Evolutionary conservation across 805 yeast genomes (phyloP).

Genomic region (Jamesozyma gamospora): DNA sequence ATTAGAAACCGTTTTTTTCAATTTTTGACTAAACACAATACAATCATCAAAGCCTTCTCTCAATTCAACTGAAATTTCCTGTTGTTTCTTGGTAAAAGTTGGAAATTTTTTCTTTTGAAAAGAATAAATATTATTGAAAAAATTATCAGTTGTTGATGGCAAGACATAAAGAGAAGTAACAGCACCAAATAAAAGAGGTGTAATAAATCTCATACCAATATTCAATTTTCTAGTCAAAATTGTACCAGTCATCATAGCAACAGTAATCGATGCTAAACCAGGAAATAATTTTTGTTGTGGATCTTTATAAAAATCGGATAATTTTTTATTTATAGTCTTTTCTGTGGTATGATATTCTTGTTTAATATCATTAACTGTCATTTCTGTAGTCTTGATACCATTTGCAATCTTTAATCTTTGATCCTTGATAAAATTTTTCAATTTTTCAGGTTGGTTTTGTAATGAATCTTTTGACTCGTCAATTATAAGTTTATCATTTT

Average conservation of each 20-base stretch:
- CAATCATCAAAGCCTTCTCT: conserved; percentile 8
- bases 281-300: conserved; percentile 49
- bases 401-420: conserved; percentile 12
- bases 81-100: conserved; percentile 17
- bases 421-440: conserved; percentile 10
- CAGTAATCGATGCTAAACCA: conserved; percentile 42
- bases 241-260: conserved; percentile 52
- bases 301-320: conserved; percentile 42
- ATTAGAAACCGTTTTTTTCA: neutral
- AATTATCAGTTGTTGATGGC: conserved; percentile 48
- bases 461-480: conserved; percentile 1
- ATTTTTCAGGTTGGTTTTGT: conserved; percentile 11
- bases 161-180: conserved; percentile 45
- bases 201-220: conserved; percentile 35
- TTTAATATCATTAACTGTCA: conserved; percentile 34
- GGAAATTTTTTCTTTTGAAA: conserved; percentile 36
- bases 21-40: conserved; percentile 1
- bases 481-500: conserved; percentile 2
- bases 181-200: conserved; percentile 45
- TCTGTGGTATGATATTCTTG: conserved; percentile 39
- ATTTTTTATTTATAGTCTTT: conserved; percentile 40
- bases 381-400: conserved; percentile 2
- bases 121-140: conserved; percentile 37
- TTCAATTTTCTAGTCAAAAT: conserved; percentile 48
- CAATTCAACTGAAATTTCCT: conserved; percentile 7